phyloP scores from a whole-genome alignment of 306 rosid genomes.

The Fragaria iinumae region DNA sequence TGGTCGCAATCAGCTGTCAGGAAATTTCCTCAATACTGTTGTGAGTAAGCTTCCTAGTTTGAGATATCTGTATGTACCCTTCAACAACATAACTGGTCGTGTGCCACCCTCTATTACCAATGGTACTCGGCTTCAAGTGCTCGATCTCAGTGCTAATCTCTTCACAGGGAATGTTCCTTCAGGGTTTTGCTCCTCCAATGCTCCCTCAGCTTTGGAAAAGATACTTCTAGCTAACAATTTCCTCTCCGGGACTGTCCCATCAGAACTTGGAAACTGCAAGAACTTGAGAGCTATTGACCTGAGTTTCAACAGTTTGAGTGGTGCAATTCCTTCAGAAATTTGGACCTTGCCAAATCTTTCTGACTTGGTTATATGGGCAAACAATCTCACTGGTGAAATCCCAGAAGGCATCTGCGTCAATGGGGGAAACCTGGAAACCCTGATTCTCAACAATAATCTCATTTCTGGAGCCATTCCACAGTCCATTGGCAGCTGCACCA shows the following conservation, averaged over 20 bases:
- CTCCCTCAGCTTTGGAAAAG: slow-evolving; percentile 42
- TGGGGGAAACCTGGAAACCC: slow-evolving; percentile 55
- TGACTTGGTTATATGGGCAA: slow-evolving; percentile 78
- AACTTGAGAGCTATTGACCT: slow-evolving; percentile 52
- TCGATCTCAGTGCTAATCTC: slow-evolving; percentile 62
- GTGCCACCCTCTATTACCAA: slow-evolving; percentile 53
- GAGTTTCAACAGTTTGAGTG: slow-evolving; percentile 64
- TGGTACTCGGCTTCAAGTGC: slow-evolving; percentile 45
- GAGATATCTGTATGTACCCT: slow-evolving; percentile 45
- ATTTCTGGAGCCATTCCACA: slow-evolving; percentile 58
- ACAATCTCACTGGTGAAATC: slow-evolving; percentile 53
- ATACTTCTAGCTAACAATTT: slow-evolving; percentile 50
- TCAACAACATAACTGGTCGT: slow-evolving; percentile 62
- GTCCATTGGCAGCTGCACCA: slow-evolving; percentile 59
- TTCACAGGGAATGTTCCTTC: slow-evolving; percentile 53
- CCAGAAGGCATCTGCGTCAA: slow-evolving; percentile 55
- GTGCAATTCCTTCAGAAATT: slow-evolving; percentile 53
- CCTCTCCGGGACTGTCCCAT: slow-evolving; percentile 50
- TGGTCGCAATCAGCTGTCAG: slow-evolving; percentile 51
- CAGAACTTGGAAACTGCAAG: slow-evolving; percentile 54
- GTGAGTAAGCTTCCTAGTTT: slow-evolving; percentile 43
- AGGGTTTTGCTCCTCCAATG: slow-evolving; percentile 36
- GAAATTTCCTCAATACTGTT: slow-evolving; percentile 43
- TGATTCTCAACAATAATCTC: slow-evolving; percentile 61
- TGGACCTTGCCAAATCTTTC: slow-evolving; percentile 62